A percentile compares a stretch with the other conserved stretches of the same genome.
Conservation (phyloP, 371 early-diverging fungal genomes). For the Saksenaea oblongispora region DNA sequence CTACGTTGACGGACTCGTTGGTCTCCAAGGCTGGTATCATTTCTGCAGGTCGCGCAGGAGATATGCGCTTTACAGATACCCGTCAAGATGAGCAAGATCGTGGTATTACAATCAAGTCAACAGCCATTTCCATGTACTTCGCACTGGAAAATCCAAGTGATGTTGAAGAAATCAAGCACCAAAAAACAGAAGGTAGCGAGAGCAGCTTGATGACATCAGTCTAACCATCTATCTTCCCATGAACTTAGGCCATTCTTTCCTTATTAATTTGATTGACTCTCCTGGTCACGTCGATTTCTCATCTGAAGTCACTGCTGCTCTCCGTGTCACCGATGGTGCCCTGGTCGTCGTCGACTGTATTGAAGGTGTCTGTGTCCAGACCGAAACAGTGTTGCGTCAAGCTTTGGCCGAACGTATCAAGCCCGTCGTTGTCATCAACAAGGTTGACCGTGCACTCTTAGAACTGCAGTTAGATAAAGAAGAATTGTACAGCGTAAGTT, state of each 20-base stretch:
- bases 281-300: constrained; percentile 99
- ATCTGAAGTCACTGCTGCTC: constrained; percentile 98
- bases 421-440: constrained; percentile 98
- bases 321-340: constrained; percentile 99
- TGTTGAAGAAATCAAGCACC: constrained; percentile 78
- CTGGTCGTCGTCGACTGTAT: constrained; percentile 99
- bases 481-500: constrained; percentile 78
- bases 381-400: constrained; percentile 99
- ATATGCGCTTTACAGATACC: constrained; percentile 97
- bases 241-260: constrained; percentile 68
- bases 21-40: constrained; percentile 99
- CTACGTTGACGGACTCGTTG: constrained; percentile 95
- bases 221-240: too few species aligned
- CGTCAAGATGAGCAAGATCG: constrained; percentile 98
- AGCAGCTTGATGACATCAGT: constrained; percentile 5
- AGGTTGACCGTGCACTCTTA: constrained; percentile 98
- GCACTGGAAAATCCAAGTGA: constrained; percentile 81
- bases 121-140: constrained; percentile 99
- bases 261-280: constrained; percentile 99
- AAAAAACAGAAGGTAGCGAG: constrained; percentile 75
- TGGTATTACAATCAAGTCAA: constrained; percentile 99
- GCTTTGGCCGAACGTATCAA: constrained; percentile 97
- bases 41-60: constrained; percentile 93
- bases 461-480: constrained; percentile 95
- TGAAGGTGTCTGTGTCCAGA: constrained; percentile 99